Base-by-base conservation (phyloP, 1,139 yeast genomes). In the Torulaspora globosa region DNA sequence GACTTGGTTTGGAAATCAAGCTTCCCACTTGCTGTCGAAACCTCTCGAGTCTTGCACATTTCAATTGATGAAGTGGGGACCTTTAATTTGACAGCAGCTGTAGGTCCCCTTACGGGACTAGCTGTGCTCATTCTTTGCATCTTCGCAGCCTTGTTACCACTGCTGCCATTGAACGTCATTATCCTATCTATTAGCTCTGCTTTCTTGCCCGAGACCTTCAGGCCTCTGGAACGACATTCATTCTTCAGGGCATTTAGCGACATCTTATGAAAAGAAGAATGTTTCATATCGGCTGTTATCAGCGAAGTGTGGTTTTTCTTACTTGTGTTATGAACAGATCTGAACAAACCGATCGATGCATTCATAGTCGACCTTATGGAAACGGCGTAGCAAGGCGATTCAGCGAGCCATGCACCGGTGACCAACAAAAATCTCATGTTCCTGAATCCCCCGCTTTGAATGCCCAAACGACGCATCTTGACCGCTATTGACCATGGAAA, bases 131-230 rank as follows among this genome's bases (percentile, higher is more conserved):
- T 26, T 16, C 14, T 36, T 10, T 31, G 18, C 26, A 9, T 36
- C 24, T 28, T 36, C 12, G 6, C 24, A 4, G 12, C 7, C 8
- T 19, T 24, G 10, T 18, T 27, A 21, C 14, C 21, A 10, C 12
- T 21, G 26, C 32, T 16, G 5, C 47, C 44, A 15, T 44, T 36
- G 30, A 34, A 24, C 6, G 47, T 36, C 21, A 35, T 33, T 19
- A 44, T 38, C 46, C 83, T 70, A 48, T 76, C 77, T 33, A 78
- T 70, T 16, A 79, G 63, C 36, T 79, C 82, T 10, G 73, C 60
- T 56, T 80, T 80, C 43, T 71, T 71, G 10, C 86, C 86, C 23
- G 76, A 66, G 0, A 78, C 73, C 53, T 75, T 77, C 49, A 80
- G 62, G 0, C 83, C 83, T 50, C 81, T 72, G 46, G 67, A 68